Conservation (phyloP, 345 rosid species). For the Cardamine chenopodiifolia region DNA sequence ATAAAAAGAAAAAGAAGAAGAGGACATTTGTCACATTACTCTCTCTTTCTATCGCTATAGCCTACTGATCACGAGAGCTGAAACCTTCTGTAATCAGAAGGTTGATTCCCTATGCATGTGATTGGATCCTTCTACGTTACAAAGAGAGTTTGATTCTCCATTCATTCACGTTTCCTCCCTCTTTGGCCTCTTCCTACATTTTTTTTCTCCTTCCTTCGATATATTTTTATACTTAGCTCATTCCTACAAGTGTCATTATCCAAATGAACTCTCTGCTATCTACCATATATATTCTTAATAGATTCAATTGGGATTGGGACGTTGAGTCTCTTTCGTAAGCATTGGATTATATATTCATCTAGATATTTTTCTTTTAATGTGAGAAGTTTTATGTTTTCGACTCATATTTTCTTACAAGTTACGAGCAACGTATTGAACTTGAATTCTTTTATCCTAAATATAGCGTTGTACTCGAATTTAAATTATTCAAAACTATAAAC, state of each 20-base stretch:
- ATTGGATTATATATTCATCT: not conserved
- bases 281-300: not conserved
- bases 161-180: conserved; percentile 32
- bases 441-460: not conserved
- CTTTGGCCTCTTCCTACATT: conserved; percentile 26
- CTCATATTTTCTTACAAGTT: not conserved
- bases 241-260: conserved; percentile 6
- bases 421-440: conserved; percentile 1
- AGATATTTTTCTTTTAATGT: not conserved
- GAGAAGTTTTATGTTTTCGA: conserved; percentile 1
- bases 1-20: conserved; percentile 36
- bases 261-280: not conserved
- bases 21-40: conserved; percentile 38
- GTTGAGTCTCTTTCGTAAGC: conserved; percentile 12
- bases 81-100: conserved; percentile 22
- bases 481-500: not conserved
- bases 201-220: too few species aligned
- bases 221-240: not conserved
- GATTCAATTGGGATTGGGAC: conserved; percentile 4
- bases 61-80: conserved; percentile 33
- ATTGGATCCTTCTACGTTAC: conserved; percentile 24
- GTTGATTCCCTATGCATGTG: conserved; percentile 31
- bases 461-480: not conserved
- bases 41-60: not conserved
- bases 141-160: conserved; percentile 11